Base-by-base conservation (phyloP, 345 rosid species). In the Salix suchowensis region DNA sequence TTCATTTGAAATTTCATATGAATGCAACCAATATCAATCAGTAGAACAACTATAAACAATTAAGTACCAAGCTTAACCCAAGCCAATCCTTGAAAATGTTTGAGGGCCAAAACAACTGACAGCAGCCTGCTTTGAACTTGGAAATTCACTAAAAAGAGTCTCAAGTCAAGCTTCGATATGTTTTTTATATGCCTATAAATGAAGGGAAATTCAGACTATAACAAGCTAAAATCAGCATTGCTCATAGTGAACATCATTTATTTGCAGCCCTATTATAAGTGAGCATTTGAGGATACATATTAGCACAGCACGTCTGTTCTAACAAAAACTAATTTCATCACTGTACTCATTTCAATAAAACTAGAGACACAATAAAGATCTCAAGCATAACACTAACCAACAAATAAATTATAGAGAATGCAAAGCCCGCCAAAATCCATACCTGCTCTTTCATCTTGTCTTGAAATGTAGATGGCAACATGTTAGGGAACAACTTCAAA, bases 381-480 rank as follows among this genome's bases (percentile, higher is more conserved):
- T 39, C 18, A 34, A 48, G 73, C 40, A 72, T 15, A 58, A 58
- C 28, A 66, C 12, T 40, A 37, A 72, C 50, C 50, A 44, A 44
- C 50, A 44, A 44, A 44, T 13, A 44, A 44, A 44, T 44, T 44
- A 44, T 13, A 44, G 50, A 44, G 50, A 44, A 44, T 13, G 16
- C 50, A 44, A 44, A 3, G 50, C 50, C 50, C 62, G 28, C 58
- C 52, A 16, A 52, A 54, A 76, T 42, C 52, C 76, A 26, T 86
- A 94, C 98, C 98, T 94, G 90, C 87, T 94, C 95, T 88, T 88
- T 92, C 98, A 94, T 94, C 89, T 88, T 94, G 88, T 94, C 98
- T 85, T 94, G 97, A 84, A 94, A 94, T 44, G 97, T 94, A 66
- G 98, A 94, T 21, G 98, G 98, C 80, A 94, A 85, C 98, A 94